Evolutionary conservation across 176 grass and related monocot genomes (phyloP).

Genomic region (Carex pumila): DNA sequence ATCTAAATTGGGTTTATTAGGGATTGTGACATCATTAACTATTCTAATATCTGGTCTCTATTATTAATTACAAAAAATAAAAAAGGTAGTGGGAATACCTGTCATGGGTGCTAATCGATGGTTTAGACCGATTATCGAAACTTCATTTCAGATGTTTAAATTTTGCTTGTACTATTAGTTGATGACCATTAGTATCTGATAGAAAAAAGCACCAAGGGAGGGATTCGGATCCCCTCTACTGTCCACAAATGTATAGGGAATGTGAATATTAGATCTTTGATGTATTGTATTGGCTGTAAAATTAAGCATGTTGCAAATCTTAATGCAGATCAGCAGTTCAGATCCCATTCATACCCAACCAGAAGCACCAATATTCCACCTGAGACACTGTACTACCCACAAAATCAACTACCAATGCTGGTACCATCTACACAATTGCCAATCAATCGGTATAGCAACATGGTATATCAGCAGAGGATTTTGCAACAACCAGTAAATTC

Average conservation of each 20-base stretch:
- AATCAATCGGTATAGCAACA: not conserved
- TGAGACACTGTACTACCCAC: not conserved
- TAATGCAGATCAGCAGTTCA: not conserved
- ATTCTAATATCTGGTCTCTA: not conserved
- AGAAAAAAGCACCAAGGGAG: not conserved
- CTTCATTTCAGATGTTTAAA: not conserved
- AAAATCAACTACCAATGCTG: not conserved
- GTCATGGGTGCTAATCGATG: not conserved
- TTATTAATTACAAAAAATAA: not conserved
- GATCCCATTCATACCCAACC: not conserved
- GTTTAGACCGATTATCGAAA: not conserved
- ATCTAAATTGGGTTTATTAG: not conserved
- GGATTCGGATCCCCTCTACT: not conserved
- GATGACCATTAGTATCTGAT: not conserved
- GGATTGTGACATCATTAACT: not conserved
- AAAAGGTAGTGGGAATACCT: not conserved
- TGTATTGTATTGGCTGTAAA: not conserved
- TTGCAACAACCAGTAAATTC: not conserved
- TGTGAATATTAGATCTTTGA: not conserved
- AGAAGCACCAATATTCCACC: not conserved
- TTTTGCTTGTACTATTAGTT: not conserved
- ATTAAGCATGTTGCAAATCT: not conserved
- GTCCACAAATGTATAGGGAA: not conserved
- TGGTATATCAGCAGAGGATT: not conserved
- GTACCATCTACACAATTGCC: not conserved